Evolutionary conservation across 1,139 yeast genomes (phyloP).

Genomic region (Lodderomyces jiufengensis): DNA sequence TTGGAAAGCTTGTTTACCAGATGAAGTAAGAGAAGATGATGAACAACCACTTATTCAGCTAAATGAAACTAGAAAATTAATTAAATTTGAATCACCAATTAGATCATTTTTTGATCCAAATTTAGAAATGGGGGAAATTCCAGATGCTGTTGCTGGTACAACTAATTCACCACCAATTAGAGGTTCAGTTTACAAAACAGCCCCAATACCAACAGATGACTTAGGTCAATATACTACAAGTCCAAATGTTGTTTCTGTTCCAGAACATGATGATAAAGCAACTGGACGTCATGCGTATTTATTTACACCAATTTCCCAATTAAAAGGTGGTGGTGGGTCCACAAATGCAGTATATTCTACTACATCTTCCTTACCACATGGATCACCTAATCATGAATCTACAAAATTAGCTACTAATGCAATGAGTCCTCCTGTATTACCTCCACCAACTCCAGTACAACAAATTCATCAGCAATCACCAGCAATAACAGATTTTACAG

Average conservation of each 20-base stretch:
- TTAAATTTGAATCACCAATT: conserved; percentile 79
- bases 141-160: conserved; percentile 79
- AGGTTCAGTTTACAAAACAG: conserved; percentile 84
- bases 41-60: conserved; percentile 70
- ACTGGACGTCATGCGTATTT: conserved; percentile 39
- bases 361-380: conserved; percentile 16
- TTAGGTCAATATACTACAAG: conserved; percentile 65
- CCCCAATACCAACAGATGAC: conserved; percentile 72
- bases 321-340: conserved; percentile 37
- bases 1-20: conserved; percentile 98
- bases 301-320: conserved; percentile 47
- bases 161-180: conserved; percentile 80
- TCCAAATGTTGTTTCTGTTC: conserved; percentile 48
- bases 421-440: conserved; percentile 5
- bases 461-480: conserved; percentile 3
- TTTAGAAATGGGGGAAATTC: conserved; percentile 70
- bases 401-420: conserved; percentile 7
- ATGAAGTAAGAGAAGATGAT: conserved; percentile 81
- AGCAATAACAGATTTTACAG: conserved; percentile 2
- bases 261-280: conserved; percentile 56
- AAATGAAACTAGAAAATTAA: conserved; percentile 59
- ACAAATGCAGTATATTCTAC: conserved; percentile 25
- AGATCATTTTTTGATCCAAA: conserved; percentile 70
- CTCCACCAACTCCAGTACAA: conserved; percentile 1
- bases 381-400: conserved; percentile 15